Evolutionary conservation across 306 rosid species (phyloP).

Genomic region (Rosa rugosa): DNA sequence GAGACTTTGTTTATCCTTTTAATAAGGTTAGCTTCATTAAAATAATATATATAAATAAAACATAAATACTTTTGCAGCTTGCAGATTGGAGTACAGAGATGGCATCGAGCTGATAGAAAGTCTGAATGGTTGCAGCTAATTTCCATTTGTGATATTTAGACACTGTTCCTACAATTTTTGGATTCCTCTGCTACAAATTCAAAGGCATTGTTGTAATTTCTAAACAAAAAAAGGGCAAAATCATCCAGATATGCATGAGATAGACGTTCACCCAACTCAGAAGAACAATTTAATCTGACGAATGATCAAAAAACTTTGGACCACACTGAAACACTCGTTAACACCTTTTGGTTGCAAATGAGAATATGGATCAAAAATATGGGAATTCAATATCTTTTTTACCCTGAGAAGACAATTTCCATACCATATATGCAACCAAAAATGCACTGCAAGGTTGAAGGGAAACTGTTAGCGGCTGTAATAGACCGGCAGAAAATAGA

Average conservation of each 20-base stretch:
- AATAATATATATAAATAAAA: neutral
- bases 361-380: neutral
- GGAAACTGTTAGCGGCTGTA: constrained; percentile 91
- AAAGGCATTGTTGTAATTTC: neutral
- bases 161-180: neutral
- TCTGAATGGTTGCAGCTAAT: neutral
- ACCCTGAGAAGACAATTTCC: constrained; percentile 18
- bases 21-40: neutral
- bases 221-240: neutral
- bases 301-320: neutral
- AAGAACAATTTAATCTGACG: neutral
- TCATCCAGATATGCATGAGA: neutral
- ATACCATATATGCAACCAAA: constrained; percentile 93
- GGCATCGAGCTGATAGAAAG: neutral
- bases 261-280: neutral
- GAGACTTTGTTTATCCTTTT: neutral
- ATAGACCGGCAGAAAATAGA: constrained; percentile 92
- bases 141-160: neutral
- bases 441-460: constrained; percentile 92
- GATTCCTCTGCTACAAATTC: neutral
- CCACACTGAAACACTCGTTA: neutral
- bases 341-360: neutral
- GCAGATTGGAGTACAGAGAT: neutral
- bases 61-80: neutral
- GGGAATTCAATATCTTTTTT: neutral